These are phyloP conservation scores for Austroboletus novae-zelandiae DNA, from an alignment of 1,284 basidiomycete genomes.

Conservation along the genomic window DNA sequence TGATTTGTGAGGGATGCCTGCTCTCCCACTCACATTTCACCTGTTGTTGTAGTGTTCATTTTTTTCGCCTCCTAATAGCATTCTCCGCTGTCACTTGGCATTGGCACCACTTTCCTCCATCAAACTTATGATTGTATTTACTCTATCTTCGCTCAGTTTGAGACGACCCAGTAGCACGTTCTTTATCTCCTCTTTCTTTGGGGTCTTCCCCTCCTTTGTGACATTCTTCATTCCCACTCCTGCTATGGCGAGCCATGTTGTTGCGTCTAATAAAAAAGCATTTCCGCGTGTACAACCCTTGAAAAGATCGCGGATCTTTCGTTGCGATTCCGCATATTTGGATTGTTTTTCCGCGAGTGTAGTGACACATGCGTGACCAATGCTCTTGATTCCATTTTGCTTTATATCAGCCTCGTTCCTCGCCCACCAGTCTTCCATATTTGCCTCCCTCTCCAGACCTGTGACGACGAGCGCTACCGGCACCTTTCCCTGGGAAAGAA, in stretches of 20 bases:
- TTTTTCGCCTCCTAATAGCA: too few relatives aligned
- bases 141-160: background rate
- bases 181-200: background rate
- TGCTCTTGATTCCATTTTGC: background rate
- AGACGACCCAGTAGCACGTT: background rate
- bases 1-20: too few relatives aligned
- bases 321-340: slow-evolving; percentile 2
- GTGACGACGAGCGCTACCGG: slow-evolving; percentile 6
- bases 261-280: background rate
- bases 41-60: too few relatives aligned
- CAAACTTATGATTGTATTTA: background rate
- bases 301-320: slow-evolving; percentile 1
- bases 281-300: background rate
- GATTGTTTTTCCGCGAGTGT: background rate
- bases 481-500: background rate
- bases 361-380: slow-evolving; percentile 1
- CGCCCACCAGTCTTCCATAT: slow-evolving; percentile 8
- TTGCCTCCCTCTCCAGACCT: background rate
- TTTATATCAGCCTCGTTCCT: background rate
- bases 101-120: background rate
- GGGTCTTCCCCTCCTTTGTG: background rate
- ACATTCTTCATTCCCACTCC: background rate
- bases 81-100: too few relatives aligned
- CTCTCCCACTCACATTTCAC: too few relatives aligned
- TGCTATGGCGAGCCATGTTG: background rate